Evolutionary conservation across 306 rosid species (phyloP).

Genomic region (Pueraria montana): DNA sequence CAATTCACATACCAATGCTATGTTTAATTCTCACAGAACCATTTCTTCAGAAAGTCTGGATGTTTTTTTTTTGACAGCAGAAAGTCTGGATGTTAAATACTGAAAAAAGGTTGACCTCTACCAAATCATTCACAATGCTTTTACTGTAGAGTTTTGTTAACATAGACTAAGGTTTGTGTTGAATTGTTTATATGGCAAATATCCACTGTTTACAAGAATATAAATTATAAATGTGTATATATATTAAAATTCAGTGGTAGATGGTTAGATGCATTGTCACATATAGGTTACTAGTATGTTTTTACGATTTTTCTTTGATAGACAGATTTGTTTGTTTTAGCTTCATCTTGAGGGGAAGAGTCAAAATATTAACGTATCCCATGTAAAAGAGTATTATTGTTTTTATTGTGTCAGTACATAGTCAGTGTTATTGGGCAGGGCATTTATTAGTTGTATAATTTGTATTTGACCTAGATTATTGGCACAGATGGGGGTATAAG

Average conservation of each 20-base stretch:
- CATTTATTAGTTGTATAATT: neutral
- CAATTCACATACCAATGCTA: constrained; percentile 8
- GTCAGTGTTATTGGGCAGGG: neutral
- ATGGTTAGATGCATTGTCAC: neutral
- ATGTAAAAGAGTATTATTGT: neutral
- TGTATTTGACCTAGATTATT: constrained; percentile 8
- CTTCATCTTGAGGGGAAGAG: neutral
- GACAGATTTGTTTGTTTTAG: neutral
- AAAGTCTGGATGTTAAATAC: neutral
- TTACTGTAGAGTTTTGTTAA: neutral
- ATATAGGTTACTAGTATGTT: neutral
- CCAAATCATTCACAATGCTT: neutral
- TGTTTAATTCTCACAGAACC: constrained; percentile 9
- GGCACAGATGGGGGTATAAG: neutral
- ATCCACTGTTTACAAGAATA: neutral
- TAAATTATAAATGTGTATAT: neutral
- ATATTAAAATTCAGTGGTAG: neutral
- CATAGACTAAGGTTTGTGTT: neutral
- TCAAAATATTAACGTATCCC: neutral
- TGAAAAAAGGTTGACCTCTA: constrained; percentile 13
- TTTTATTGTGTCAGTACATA: neutral
- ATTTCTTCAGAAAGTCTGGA: no score
- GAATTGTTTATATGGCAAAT: neutral
- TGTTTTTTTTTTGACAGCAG: no score
- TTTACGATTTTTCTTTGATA: neutral